These are phyloP conservation scores for Tirmania nivea DNA, from an alignment of 495 filamentous ascomycete species.

Conservation along the genomic window DNA sequence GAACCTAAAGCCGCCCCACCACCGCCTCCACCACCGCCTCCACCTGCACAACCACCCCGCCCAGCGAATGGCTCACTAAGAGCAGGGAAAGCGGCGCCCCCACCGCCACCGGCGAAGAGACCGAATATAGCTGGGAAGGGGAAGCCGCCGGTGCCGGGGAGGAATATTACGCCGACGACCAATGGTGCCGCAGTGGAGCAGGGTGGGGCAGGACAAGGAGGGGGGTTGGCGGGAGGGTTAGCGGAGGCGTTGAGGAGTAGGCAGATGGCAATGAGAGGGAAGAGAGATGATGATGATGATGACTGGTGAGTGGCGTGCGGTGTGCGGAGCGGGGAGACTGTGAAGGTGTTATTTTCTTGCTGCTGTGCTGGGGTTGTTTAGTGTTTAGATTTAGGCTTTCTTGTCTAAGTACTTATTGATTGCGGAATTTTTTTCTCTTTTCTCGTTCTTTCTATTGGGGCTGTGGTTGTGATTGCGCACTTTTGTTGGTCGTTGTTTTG, in stretches of 20 bases:
- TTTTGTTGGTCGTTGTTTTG: no score
- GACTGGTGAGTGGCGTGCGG: constrained; percentile 14
- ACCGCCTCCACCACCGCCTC: constrained; percentile 32
- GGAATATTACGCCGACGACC: constrained; percentile 24
- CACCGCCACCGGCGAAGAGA: constrained; percentile 72
- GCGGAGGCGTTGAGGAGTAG: constrained; percentile 49
- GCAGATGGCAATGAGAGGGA: constrained; percentile 44
- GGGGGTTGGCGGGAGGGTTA: constrained; percentile 58
- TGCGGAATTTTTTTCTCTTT: no score
- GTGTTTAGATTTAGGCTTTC: no score
- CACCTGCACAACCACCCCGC: constrained; percentile 29
- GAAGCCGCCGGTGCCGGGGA: constrained; percentile 35
- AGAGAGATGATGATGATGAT: constrained; percentile 46
- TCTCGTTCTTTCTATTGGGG: no score
- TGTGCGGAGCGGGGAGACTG: no score
- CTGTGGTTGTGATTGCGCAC: no score
- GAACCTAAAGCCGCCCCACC: constrained; percentile 38
- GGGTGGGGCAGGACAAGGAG: constrained; percentile 38
- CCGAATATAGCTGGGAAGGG: constrained; percentile 47
- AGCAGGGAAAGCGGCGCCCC: constrained; percentile 46
- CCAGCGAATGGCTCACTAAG: constrained; percentile 29
- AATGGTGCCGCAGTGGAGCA: constrained; percentile 41
- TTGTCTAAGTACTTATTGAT: no score
- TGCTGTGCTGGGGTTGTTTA: no score
- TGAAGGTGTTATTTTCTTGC: no score